A percentile compares a stretch with the other conserved stretches of the same genome.
Conservation (phyloP, 352 stramenopile species). For the Hyaloperonospora brassicae region DNA sequence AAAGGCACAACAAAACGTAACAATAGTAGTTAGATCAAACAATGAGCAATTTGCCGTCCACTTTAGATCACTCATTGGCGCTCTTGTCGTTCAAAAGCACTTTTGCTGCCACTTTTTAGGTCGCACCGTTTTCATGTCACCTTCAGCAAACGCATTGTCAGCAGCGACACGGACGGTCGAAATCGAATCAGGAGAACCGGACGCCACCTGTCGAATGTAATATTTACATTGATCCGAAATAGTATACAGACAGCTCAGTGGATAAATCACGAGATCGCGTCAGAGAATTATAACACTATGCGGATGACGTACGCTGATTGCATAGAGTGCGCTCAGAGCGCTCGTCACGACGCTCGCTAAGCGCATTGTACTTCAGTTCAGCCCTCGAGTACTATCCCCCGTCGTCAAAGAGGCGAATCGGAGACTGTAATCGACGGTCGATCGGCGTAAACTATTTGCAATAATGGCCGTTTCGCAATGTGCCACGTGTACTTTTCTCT, state of each 20-base stretch:
- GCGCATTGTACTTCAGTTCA: conserved; percentile 18
- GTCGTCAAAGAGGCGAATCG: too few species aligned
- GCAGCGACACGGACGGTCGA: conserved; percentile 61
- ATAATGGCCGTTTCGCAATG: too few species aligned
- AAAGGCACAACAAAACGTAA: too few species aligned
- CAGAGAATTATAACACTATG: too few species aligned
- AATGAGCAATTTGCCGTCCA: too few species aligned
- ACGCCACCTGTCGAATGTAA: conserved; percentile 15
- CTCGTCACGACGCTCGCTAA: conserved; percentile 20
- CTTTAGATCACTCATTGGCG: too few species aligned
- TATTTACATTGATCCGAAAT: conserved; percentile 2
- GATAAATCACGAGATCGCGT: conserved; percentile 6
- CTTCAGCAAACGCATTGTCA: conserved; percentile 70
- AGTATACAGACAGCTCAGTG: conserved; percentile 1
- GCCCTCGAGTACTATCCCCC: too few species aligned
- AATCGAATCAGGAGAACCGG: conserved; percentile 29
- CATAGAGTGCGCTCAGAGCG: conserved; percentile 18
- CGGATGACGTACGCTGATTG: conserved; percentile 12
- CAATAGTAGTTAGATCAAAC: too few species aligned
- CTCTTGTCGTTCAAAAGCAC: neutral
- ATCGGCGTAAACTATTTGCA: too few species aligned
- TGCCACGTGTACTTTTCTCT: too few species aligned
- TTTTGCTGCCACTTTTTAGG: neutral
- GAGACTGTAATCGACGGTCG: too few species aligned
- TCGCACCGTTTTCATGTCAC: conserved; percentile 54